phyloP scores from a whole-genome alignment of 768 basidiomycete genomes.

The Gloeopeniophorella convolvens region DNA sequence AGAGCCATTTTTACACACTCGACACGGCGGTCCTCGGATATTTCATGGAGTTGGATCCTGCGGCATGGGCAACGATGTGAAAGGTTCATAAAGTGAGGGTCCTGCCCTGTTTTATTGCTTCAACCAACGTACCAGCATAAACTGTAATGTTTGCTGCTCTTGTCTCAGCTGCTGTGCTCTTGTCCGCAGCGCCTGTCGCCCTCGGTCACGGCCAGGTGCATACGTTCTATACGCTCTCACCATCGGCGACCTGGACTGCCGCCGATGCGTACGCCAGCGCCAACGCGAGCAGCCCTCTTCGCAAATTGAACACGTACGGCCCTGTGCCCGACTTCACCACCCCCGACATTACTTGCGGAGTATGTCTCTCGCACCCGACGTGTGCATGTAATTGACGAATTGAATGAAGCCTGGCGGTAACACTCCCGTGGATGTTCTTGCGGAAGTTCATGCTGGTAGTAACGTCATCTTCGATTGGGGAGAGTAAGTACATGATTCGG shows the following conservation, averaged over 20 bases:
- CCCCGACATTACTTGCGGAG: conserved; percentile 20
- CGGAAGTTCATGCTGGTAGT: conserved; percentile 12
- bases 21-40: too few relatives aligned
- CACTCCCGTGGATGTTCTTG: conserved; percentile 9
- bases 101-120: too few relatives aligned
- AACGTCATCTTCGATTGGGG: conserved; percentile 18
- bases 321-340: conserved; percentile 20
- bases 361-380: too few relatives aligned
- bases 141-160: too few relatives aligned
- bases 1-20: too few relatives aligned
- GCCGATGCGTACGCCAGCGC: conserved; percentile 17
- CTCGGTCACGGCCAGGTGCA: conserved; percentile 18
- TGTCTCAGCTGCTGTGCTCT: neutral
- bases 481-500: too few relatives aligned
- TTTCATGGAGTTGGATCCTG: too few relatives aligned
- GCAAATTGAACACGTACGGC: conserved; percentile 20
- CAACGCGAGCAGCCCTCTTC: conserved; percentile 17
- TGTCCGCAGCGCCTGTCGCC: conserved; percentile 1
- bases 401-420: conserved; percentile 16
- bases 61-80: too few relatives aligned
- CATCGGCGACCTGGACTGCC: conserved; percentile 9
- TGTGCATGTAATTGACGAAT: neutral
- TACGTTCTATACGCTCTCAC: conserved; percentile 10
- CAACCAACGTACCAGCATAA: too few relatives aligned
- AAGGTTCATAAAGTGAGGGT: too few relatives aligned